Conservation (phyloP, 2,329 filamentous ascomycete species). For the Fusarium clavum region DNA sequence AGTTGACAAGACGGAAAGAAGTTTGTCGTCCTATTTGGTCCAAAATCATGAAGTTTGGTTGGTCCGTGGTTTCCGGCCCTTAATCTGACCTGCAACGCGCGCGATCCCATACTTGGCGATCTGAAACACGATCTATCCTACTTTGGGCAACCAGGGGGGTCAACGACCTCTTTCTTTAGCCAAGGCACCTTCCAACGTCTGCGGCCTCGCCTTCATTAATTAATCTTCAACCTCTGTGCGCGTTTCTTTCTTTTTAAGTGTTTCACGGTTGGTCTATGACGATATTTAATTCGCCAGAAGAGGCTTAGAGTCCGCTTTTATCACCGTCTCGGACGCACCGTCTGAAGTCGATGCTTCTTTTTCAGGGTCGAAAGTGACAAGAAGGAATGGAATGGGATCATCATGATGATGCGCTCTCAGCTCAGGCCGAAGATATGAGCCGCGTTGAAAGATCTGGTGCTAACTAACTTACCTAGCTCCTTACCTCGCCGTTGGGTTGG, state of each 20-base stretch:
- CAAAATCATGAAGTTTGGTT: conserved; percentile 22
- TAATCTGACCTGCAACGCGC: conserved; percentile 35
- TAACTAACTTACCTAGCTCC: conserved; percentile 1
- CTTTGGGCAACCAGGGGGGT: conserved; percentile 4
- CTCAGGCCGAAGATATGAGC: conserved; percentile 9
- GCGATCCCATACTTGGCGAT: conserved; percentile 21
- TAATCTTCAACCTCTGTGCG: conserved; percentile 16
- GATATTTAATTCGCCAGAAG: not conserved
- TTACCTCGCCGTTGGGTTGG: not conserved
- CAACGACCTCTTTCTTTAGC: conserved; percentile 1
- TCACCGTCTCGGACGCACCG: conserved; percentile 25
- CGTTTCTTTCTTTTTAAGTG: conserved; percentile 31
- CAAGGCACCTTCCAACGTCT: conserved; percentile 27
- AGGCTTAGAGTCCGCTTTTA: conserved; percentile 16
- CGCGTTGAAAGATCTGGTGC: not conserved
- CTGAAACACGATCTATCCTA: conserved; percentile 29
- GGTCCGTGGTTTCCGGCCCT: conserved; percentile 23
- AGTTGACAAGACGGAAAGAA: not conserved
- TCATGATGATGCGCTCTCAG: conserved; percentile 22
- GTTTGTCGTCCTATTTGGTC: not conserved
- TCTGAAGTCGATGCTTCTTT: conserved; percentile 28
- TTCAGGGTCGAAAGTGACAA: conserved; percentile 11
- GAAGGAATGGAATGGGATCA: not conserved
- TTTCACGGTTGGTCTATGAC: conserved; percentile 12
- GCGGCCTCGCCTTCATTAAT: conserved; percentile 13